Percentiles rank a stretch among this genome's conserved stretches.
phyloP scores from a whole-genome alignment of 2,329 filamentous ascomycete genomes.

The Aspergillus arachidicola region DNA sequence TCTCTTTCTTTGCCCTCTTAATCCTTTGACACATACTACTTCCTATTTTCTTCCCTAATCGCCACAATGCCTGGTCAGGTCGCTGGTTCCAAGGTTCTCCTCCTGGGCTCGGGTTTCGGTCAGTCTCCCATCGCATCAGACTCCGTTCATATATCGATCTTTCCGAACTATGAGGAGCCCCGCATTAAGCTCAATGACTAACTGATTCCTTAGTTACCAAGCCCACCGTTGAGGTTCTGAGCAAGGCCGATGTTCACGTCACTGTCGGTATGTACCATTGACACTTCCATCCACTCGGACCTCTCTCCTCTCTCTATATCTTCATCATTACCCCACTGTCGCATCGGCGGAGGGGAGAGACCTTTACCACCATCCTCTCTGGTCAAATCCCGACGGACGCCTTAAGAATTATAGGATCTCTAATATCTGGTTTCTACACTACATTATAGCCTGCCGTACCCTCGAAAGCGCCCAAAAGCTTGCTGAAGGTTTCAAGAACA shows the following conservation, averaged over 20 bases:
- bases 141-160: not conserved
- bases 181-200: conserved; percentile 16
- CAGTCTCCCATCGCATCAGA: conserved; percentile 15
- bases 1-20: conserved; percentile 17
- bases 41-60: conserved; percentile 5
- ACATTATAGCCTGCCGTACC: conserved; percentile 71
- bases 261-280: conserved; percentile 62
- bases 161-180: conserved; percentile 11
- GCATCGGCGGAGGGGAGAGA: not conserved
- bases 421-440: conserved; percentile 1
- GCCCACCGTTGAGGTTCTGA: conserved; percentile 66
- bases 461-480: conserved; percentile 76
- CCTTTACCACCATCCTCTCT: not conserved
- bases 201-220: conserved; percentile 51
- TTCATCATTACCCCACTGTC: not conserved
- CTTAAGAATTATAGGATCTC: not conserved
- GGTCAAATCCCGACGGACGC: not conserved
- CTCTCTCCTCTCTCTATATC: not conserved
- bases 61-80: conserved; percentile 41
- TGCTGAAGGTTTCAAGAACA: conserved; percentile 69
- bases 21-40: conserved; percentile 14
- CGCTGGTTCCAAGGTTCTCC: conserved; percentile 43
- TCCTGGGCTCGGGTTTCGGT: conserved; percentile 44
- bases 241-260: conserved; percentile 62
- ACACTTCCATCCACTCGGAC: not conserved